Base-by-base conservation (phyloP, 805 yeast species). In the Sugiyamaella chiloensis region DNA sequence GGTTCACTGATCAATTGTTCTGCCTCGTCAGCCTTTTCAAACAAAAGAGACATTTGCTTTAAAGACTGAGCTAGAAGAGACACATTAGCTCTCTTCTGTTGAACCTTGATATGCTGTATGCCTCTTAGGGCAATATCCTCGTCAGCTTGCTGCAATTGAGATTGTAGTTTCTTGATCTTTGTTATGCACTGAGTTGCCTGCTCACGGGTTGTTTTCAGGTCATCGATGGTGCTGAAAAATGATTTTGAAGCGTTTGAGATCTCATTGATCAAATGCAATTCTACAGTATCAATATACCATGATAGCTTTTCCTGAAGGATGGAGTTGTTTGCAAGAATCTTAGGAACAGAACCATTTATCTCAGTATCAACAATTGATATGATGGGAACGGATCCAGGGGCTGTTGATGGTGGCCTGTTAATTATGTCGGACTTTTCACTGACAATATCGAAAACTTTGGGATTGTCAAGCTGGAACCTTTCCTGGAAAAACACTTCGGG, bases 391-490 rank as follows among this genome's bases (percentile, higher is more conserved):
- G 47, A 39, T 11, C 36, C 47, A n/a, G 52, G 50, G 17, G 52
- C 51, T 8, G 46, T 35, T 7, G 55, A 57, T 11, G 20, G 5
- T 6, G 14, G 42, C 23, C 42, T 7, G 5, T 55, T 48, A 16
- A 57, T 51, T 17, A 79, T 68, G 16, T 76, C 75, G 2, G 79
- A 68, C 34, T 76, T 77, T 37, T 81, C 88, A 11, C 85, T 74
- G 2, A 90, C 96, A 50, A 77, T 71, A 47, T 81, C 80, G 63
- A 91, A 91, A 1, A 83, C 74, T 48, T 96, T 74, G 5, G 96
- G 96, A 61, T 93, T 88, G 57, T 93, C 97, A 32, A 93, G 71
- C 53, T 87, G 74, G 66, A 93, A 93, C 34, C 80, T 76, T 5
- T 76, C 70, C 21, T 76, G 77, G 52, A 84, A 81, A 57, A 78